These are phyloP conservation scores for Candida mesenterica DNA, from an alignment of 1,139 yeast species.

Conservation along the genomic window DNA sequence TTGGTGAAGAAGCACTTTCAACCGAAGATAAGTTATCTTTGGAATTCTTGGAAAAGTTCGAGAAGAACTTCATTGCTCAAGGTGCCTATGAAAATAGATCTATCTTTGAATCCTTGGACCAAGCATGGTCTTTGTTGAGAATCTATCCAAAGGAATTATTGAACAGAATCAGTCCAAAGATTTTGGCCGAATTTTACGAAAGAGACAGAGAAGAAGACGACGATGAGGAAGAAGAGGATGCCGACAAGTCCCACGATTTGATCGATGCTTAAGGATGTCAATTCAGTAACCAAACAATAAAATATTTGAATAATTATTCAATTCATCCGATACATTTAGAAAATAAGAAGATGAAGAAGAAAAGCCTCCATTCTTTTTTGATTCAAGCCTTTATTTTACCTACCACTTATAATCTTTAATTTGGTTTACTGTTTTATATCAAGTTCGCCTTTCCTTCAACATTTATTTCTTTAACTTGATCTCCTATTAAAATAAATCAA, in stretches of 20 bases:
- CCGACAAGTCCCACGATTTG: conserved; percentile 30
- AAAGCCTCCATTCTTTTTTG: background rate
- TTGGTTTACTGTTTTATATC: background rate
- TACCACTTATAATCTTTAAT: background rate
- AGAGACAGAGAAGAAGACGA: conserved; percentile 68
- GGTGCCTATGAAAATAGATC: conserved; percentile 96
- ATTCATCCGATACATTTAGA: conserved; percentile 3
- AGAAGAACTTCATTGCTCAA: conserved; percentile 90
- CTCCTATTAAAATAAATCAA: background rate
- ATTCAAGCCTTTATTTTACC: background rate
- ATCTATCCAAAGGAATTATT: conserved; percentile 98
- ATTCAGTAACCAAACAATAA: conserved; percentile 1
- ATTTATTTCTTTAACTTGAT: background rate
- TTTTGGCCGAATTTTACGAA: conserved; percentile 90
- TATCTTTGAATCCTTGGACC: conserved; percentile 91
- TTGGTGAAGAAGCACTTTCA: conserved; percentile 98
- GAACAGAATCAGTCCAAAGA: conserved; percentile 97
- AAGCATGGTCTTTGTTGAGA: conserved; percentile 97
- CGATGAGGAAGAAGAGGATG: conserved; percentile 46
- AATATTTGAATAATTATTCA: conserved; percentile 4
- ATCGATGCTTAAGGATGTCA: conserved; percentile 45
- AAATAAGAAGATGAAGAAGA: background rate
- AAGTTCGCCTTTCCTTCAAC: background rate
- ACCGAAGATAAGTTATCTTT: conserved; percentile 95
- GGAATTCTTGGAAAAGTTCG: conserved; percentile 96